phyloP scores from a whole-genome alignment of 768 basidiomycete species.

The Pleurotus djamor region DNA sequence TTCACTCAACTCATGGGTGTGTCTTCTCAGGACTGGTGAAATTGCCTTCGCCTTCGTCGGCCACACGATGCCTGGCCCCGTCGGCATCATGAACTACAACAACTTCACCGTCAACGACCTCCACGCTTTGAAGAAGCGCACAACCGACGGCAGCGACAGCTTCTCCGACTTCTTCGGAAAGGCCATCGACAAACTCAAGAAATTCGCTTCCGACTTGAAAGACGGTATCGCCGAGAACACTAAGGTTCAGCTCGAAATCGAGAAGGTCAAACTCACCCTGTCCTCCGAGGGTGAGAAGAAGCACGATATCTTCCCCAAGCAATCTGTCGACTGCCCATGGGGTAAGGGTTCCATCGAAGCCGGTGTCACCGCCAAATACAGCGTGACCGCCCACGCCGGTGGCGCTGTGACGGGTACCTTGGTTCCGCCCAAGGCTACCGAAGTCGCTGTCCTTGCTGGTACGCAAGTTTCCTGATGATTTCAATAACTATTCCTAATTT shows the following conservation, averaged over 20 bases:
- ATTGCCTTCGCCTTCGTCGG: not conserved
- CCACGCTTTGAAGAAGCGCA: not conserved
- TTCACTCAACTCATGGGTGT: not conserved
- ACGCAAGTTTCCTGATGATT: not conserved
- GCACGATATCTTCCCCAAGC: conserved; percentile 1
- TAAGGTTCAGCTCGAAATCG: not conserved
- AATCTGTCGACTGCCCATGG: not conserved
- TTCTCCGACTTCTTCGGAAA: not conserved
- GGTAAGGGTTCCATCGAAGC: conserved; percentile 1
- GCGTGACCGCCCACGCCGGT: not conserved
- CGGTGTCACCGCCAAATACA: not conserved
- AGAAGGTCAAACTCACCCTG: not conserved
- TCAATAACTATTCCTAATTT: not conserved
- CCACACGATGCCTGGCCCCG: not conserved
- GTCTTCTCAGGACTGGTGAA: not conserved
- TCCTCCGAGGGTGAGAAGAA: conserved; percentile 1
- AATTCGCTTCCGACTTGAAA: not conserved
- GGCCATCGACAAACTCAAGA: not conserved
- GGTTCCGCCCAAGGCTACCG: not conserved
- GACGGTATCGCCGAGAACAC: conserved; percentile 3
- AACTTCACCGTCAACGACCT: not conserved
- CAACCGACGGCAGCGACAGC: not conserved
- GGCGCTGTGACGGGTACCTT: not conserved
- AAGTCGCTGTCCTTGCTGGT: not conserved
- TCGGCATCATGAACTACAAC: conserved; percentile 3